phyloP scores from a whole-genome alignment of 495 filamentous ascomycete species.

The Lophiotrema nucula region DNA sequence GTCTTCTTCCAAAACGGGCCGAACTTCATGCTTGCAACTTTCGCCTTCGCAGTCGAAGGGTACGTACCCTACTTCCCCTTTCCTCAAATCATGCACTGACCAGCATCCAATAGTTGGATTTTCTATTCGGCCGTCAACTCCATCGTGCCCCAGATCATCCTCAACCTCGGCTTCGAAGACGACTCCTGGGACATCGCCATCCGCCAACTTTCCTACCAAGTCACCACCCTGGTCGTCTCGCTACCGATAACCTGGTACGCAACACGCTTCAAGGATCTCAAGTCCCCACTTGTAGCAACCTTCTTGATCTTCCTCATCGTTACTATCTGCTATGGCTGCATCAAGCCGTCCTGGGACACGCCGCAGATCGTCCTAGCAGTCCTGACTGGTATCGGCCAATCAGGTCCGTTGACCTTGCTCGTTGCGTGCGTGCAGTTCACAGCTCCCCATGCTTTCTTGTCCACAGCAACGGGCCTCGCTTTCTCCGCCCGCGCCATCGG shows the following conservation, averaged over 20 bases:
- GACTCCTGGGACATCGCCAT: constrained; percentile 47
- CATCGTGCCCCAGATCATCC: constrained; percentile 52
- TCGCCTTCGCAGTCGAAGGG: constrained; percentile 57
- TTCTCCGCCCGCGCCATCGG: constrained; percentile 56
- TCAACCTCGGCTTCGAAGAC: constrained; percentile 54
- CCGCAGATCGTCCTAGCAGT: constrained; percentile 52
- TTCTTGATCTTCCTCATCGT: constrained; percentile 51
- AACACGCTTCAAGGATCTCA: constrained; percentile 52
- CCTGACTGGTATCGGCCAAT: constrained; percentile 51
- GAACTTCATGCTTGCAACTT: constrained; percentile 54
- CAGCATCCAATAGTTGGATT: constrained; percentile 46
- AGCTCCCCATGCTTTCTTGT: constrained; percentile 54
- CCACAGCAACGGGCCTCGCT: constrained; percentile 54
- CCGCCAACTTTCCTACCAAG: constrained; percentile 48
- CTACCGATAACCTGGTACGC: constrained; percentile 47
- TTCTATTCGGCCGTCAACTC: constrained; percentile 59
- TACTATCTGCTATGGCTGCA: constrained; percentile 50
- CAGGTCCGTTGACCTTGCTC: constrained; percentile 51
- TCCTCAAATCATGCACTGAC: not conserved
- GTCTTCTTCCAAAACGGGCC: constrained; percentile 53
- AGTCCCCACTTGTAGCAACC: constrained; percentile 49
- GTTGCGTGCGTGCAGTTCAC: constrained; percentile 55
- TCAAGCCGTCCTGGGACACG: constrained; percentile 48
- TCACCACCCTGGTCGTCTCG: constrained; percentile 24
- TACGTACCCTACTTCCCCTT: constrained; percentile 4